Conservation (phyloP, 2,329 filamentous ascomycete genomes). For the Neophaeococcomyces aloes region DNA sequence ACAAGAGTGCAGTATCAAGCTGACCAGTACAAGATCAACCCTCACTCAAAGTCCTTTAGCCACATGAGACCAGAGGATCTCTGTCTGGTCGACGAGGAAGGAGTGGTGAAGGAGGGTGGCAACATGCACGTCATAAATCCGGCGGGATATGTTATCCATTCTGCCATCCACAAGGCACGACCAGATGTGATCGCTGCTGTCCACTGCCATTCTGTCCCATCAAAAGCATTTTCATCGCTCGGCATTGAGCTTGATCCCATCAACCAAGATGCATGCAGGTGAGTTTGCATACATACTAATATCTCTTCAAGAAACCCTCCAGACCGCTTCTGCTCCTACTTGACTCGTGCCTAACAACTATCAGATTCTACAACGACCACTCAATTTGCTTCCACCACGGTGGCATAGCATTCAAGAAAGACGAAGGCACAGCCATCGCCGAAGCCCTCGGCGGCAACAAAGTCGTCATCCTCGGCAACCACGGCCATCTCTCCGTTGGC, state of each 20-base stretch:
- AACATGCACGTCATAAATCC: slow-evolving; percentile 32
- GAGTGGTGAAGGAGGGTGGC: slow-evolving; percentile 32
- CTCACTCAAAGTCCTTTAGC: slow-evolving; percentile 28
- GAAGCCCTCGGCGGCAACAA: slow-evolving; percentile 39
- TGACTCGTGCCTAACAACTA: too few species aligned
- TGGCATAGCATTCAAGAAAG: slow-evolving; percentile 31
- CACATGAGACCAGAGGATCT: slow-evolving; percentile 32
- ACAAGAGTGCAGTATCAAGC: slow-evolving; percentile 25
- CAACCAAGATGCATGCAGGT: slow-evolving; percentile 42
- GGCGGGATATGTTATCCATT: slow-evolving; percentile 50
- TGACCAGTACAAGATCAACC: slow-evolving; percentile 26
- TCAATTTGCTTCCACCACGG: slow-evolving; percentile 32
- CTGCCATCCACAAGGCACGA: slow-evolving; percentile 49
- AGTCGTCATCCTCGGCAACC: slow-evolving; percentile 45
- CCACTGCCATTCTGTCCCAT: slow-evolving; percentile 49
- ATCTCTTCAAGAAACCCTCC: too few species aligned
- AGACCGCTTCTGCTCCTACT: too few species aligned
- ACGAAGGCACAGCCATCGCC: slow-evolving; percentile 31
- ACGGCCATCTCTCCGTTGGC: slow-evolving; percentile 45
- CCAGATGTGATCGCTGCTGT: slow-evolving; percentile 50
- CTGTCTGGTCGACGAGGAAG: slow-evolving; percentile 30
- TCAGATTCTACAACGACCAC: slow-evolving; percentile 26
- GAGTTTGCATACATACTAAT: slow-evolving; percentile 27
- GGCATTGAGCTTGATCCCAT: slow-evolving; percentile 50
- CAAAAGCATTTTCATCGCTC: slow-evolving; percentile 52